These are phyloP conservation scores for Polyporus arcularius DNA, from an alignment of 768 basidiomycete species.

Conservation along the genomic window DNA sequence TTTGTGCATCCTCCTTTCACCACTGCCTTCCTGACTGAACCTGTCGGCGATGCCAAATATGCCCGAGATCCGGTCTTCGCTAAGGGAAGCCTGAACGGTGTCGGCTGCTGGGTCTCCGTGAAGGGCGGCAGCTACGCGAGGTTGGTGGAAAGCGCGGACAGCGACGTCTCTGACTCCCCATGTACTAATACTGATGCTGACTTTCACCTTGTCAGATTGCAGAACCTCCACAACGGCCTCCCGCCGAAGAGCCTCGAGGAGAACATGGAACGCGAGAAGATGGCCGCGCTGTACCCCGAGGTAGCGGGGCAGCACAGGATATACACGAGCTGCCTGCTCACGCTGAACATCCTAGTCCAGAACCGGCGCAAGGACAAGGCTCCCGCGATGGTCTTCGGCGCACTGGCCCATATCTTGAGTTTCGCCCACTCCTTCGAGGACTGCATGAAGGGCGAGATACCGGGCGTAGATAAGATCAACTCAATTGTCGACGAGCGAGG, in stretches of 20 bases:
- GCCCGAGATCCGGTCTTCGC: conserved; percentile 8
- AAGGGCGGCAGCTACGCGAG: neutral
- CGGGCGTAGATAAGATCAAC: neutral
- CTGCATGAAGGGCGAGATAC: neutral
- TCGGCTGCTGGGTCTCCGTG: conserved; percentile 12
- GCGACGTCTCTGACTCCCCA: no score
- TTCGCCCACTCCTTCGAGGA: neutral
- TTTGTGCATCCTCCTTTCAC: conserved; percentile 10
- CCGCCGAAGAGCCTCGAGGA: neutral
- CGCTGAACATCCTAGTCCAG: conserved; percentile 7
- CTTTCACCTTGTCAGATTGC: neutral
- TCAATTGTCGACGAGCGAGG: neutral
- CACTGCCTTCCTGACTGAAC: conserved; percentile 6
- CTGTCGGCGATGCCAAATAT: neutral
- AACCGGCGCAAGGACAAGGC: conserved; percentile 12
- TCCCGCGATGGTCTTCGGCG: conserved; percentile 1
- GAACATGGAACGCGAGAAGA: neutral
- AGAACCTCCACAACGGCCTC: neutral
- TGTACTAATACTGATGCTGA: no score
- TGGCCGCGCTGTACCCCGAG: neutral
- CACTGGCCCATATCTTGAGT: conserved; percentile 5
- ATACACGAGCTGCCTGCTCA: conserved; percentile 6
- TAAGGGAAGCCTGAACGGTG: conserved; percentile 1
- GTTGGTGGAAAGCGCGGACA: neutral
- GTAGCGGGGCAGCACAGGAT: neutral